Evolutionary conservation across 1,284 basidiomycete species (phyloP).

Genomic region (Takashimella tepidaria): DNA sequence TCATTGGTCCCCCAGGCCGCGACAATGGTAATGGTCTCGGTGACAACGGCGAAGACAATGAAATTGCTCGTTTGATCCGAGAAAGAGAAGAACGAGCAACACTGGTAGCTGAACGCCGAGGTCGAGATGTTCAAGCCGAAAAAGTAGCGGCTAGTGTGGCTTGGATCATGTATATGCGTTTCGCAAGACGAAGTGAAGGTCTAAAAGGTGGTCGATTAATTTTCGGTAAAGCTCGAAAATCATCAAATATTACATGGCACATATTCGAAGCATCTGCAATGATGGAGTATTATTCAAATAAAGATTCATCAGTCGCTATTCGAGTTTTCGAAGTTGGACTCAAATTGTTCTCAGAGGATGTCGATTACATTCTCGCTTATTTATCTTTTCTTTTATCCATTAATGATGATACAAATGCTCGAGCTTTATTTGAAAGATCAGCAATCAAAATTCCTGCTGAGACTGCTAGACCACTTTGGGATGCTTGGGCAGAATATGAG

Average conservation of each 20-base stretch:
- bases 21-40: slow-evolving; percentile 28
- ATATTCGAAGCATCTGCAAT: slow-evolving; percentile 89
- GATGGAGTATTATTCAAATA: slow-evolving; percentile 93
- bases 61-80: slow-evolving; percentile 55
- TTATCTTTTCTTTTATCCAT: slow-evolving; percentile 88
- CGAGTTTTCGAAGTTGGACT: slow-evolving; percentile 94
- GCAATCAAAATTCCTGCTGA: slow-evolving; percentile 66
- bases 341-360: slow-evolving; percentile 74
- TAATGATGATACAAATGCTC: slow-evolving; percentile 94
- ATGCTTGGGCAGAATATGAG: slow-evolving; percentile 91
- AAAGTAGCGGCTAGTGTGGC: slow-evolving; percentile 52
- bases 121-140: slow-evolving; percentile 51
- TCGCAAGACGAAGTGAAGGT: slow-evolving; percentile 77
- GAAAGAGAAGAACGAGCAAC: slow-evolving; percentile 59
- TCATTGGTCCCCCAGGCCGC: slow-evolving; percentile 23
- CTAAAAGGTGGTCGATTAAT: slow-evolving; percentile 70
- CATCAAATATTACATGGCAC: slow-evolving; percentile 83
- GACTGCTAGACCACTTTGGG: slow-evolving; percentile 81
- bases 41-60: slow-evolving; percentile 31
- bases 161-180: slow-evolving; percentile 87
- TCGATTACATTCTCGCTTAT: slow-evolving; percentile 81
- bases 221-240: slow-evolving; percentile 80
- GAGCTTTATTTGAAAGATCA: slow-evolving; percentile 85
- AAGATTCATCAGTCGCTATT: slow-evolving; percentile 75
- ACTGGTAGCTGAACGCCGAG: slow-evolving; percentile 46